Conservation (phyloP, 768 basidiomycete species). For the Suillus cothurnatus region DNA sequence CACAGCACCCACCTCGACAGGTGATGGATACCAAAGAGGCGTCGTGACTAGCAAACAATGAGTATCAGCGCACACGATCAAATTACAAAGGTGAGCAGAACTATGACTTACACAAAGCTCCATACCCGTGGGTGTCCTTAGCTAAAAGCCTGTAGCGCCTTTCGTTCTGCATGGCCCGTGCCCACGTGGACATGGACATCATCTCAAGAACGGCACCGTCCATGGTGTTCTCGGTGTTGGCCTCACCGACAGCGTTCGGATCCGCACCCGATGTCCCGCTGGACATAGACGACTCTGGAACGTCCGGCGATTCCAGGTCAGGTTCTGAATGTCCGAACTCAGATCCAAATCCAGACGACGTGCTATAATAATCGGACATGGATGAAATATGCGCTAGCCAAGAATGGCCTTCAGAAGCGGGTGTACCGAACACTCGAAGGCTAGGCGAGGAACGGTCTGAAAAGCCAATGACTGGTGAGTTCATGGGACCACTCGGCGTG, state of each 20-base stretch:
- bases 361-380: background rate
- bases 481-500: background rate
- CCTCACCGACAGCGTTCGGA: background rate
- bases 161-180: constrained; percentile 55
- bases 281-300: background rate
- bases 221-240: background rate
- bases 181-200: constrained; percentile 33
- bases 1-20: constrained; percentile 67
- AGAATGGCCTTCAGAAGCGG: constrained; percentile 16
- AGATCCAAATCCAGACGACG: constrained; percentile 2
- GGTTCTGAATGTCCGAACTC: background rate
- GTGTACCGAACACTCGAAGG: background rate
- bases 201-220: background rate
- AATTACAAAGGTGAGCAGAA: background rate
- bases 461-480: background rate
- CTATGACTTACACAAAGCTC: constrained; percentile 57
- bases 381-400: constrained; percentile 10
- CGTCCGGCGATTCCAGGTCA: background rate
- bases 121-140: constrained; percentile 62
- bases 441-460: background rate
- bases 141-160: constrained; percentile 63
- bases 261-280: background rate
- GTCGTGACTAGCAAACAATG: constrained; percentile 47
- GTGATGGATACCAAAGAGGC: constrained; percentile 72
- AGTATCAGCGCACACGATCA: background rate